These are phyloP conservation scores for Tranzscheliella williamsii DNA, from an alignment of 1,284 basidiomycete genomes.

Conservation along the genomic window DNA sequence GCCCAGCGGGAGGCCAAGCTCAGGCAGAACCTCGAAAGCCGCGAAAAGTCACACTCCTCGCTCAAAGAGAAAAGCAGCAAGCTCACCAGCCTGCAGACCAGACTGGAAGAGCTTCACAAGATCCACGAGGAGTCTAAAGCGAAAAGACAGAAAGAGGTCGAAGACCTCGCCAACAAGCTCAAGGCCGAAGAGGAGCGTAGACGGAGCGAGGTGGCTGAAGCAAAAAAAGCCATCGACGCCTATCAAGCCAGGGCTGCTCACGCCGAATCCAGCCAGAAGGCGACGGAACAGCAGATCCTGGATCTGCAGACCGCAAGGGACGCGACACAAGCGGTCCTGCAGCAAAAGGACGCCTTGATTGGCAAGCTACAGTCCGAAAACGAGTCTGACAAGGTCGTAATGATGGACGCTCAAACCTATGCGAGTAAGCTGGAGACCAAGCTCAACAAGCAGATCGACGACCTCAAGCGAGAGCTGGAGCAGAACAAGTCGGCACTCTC, in stretches of 20 bases:
- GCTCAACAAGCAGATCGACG: constrained; percentile 12
- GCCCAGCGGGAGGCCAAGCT: constrained; percentile 39
- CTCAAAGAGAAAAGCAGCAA: constrained; percentile 34
- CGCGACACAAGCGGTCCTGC: constrained; percentile 7
- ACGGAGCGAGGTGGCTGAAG: constrained; percentile 11
- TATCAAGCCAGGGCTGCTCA: constrained; percentile 10
- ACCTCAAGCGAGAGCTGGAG: constrained; percentile 9
- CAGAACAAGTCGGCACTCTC: background rate
- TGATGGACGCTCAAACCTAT: constrained; percentile 31
- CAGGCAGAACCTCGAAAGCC: constrained; percentile 22
- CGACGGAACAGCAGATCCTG: constrained; percentile 4
- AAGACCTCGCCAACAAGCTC: constrained; percentile 13
- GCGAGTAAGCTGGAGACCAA: constrained; percentile 21
- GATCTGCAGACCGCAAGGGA: constrained; percentile 4
- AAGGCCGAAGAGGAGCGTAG: constrained; percentile 11
- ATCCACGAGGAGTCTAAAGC: constrained; percentile 36
- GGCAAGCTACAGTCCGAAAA: constrained; percentile 18
- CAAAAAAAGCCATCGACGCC: background rate
- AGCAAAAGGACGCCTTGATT: constrained; percentile 12
- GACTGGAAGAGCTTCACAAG: constrained; percentile 27
- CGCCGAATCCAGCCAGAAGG: constrained; percentile 1
- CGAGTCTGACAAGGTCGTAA: constrained; percentile 23
- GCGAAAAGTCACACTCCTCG: constrained; percentile 28
- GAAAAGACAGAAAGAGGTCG: constrained; percentile 30
- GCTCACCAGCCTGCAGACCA: constrained; percentile 10